Percentiles rank a stretch among this genome's conserved stretches.
phyloP scores from a whole-genome alignment of 2,329 filamentous ascomycete genomes.

The Trichoderma koningii region DNA sequence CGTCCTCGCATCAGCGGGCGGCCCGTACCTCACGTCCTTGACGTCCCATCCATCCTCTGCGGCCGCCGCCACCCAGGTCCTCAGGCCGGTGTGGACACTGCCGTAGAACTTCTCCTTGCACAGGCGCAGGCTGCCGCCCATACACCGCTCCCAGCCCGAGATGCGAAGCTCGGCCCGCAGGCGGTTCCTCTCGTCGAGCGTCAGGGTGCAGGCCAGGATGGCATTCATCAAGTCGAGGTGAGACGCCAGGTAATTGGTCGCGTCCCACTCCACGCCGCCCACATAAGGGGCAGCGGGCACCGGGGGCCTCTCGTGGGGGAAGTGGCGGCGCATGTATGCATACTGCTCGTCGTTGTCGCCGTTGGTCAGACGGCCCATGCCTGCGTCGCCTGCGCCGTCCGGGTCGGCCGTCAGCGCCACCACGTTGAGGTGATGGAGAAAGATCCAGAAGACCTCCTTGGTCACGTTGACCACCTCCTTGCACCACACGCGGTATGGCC shows the following conservation, averaged over 20 bases:
- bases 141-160: slow-evolving; percentile 87
- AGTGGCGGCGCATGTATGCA: slow-evolving; percentile 69
- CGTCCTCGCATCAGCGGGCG: slow-evolving; percentile 41
- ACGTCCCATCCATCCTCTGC: slow-evolving; percentile 87
- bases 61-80: slow-evolving; percentile 87
- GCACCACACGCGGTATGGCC: slow-evolving; percentile 91
- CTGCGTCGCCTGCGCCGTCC: slow-evolving; percentile 30
- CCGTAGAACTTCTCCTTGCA: slow-evolving; percentile 99
- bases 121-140: slow-evolving; percentile 80
- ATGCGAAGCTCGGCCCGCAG: slow-evolving; percentile 77
- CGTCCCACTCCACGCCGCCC: slow-evolving; percentile 97
- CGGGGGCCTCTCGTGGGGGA: slow-evolving; percentile 82
- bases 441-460: slow-evolving; percentile 99
- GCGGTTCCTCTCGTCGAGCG: slow-evolving; percentile 67
- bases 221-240: slow-evolving; percentile 94
- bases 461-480: slow-evolving; percentile 91
- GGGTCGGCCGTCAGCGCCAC: slow-evolving; percentile 60
- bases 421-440: slow-evolving; percentile 90
- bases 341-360: slow-evolving; percentile 46
- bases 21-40: slow-evolving; percentile 75
- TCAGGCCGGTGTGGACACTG: slow-evolving; percentile 82
- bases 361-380: slow-evolving; percentile 32
- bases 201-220: slow-evolving; percentile 78
- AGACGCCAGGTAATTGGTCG: slow-evolving; percentile 91
- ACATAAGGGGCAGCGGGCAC: slow-evolving; percentile 95